phyloP scores from a whole-genome alignment of 2,329 filamentous ascomycete species.

The Botrytis cinerea region DNA sequence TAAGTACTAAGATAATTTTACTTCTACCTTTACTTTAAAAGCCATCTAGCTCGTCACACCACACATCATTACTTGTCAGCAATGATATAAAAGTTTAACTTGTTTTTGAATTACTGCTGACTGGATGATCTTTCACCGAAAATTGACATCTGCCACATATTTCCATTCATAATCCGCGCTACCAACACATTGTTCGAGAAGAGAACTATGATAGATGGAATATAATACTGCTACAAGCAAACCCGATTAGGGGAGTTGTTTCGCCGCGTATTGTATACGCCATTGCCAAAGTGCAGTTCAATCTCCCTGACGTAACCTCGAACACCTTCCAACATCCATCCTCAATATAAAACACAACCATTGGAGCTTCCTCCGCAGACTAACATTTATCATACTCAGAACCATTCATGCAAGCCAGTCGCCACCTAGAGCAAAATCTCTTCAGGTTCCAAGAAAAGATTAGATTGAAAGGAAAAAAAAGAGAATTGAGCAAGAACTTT shows the following conservation, averaged over 20 bases:
- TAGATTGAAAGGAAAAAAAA: background rate
- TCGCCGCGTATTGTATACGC: background rate
- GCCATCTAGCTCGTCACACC: background rate
- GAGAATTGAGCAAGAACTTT: background rate
- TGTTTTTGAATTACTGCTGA: constrained; percentile 5
- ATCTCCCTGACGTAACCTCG: background rate
- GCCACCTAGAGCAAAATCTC: background rate
- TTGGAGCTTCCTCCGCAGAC: background rate
- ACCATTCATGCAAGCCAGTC: background rate
- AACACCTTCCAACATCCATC: background rate
- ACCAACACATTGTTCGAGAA: background rate
- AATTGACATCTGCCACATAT: background rate
- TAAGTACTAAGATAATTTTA: background rate
- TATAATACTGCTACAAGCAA: background rate
- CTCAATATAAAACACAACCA: background rate
- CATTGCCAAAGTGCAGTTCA: background rate
- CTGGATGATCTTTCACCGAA: background rate
- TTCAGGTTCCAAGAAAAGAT: background rate
- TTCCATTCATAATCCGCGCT: background rate
- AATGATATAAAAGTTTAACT: background rate
- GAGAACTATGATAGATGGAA: background rate
- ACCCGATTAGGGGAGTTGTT: background rate
- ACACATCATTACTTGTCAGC: background rate
- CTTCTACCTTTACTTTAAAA: background rate
- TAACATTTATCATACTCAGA: background rate